Percentiles rank a stretch among this genome's conserved stretches.
phyloP scores from a whole-genome alignment of 768 basidiomycete species.

The Dictyophora rubrovolvata region DNA sequence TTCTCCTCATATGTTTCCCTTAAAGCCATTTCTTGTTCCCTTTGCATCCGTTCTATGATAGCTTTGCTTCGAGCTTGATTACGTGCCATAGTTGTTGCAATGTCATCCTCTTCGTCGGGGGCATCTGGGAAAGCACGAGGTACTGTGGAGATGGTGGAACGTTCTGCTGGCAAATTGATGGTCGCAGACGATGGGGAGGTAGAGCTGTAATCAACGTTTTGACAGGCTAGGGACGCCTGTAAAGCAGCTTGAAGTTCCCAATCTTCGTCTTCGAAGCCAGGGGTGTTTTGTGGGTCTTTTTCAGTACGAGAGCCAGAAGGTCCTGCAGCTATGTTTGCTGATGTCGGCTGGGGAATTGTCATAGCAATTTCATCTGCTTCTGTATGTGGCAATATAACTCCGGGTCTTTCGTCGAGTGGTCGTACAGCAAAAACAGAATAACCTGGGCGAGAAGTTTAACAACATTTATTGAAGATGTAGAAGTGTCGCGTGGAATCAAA shows the following conservation, averaged over 20 bases:
- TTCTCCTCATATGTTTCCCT: conserved; percentile 42
- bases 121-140: neutral
- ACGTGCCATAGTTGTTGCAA: conserved; percentile 58
- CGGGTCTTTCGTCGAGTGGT: conserved; percentile 39
- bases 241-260: conserved; percentile 79
- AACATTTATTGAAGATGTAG: conserved; percentile 7
- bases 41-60: conserved; percentile 52
- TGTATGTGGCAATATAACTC: conserved; percentile 47
- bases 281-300: conserved; percentile 2
- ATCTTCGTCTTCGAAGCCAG: conserved; percentile 70
- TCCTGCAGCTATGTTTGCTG: conserved; percentile 15
- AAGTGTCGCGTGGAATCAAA: neutral
- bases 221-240: conserved; percentile 59
- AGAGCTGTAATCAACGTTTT: conserved; percentile 8
- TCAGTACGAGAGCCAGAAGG: conserved; percentile 4
- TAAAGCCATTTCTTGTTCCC: conserved; percentile 58
- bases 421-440: conserved; percentile 75
- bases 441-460: conserved; percentile 32
- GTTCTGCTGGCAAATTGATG: conserved; percentile 20
- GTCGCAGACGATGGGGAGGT: conserved; percentile 19
- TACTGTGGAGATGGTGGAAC: conserved; percentile 17
- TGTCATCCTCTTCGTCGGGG: conserved; percentile 33
- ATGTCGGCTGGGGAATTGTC: conserved; percentile 46
- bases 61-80: conserved; percentile 29
- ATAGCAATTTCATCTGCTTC: conserved; percentile 66